Conservation (phyloP, 2,329 filamentous ascomycete species). For the Alternaria dauci region DNA sequence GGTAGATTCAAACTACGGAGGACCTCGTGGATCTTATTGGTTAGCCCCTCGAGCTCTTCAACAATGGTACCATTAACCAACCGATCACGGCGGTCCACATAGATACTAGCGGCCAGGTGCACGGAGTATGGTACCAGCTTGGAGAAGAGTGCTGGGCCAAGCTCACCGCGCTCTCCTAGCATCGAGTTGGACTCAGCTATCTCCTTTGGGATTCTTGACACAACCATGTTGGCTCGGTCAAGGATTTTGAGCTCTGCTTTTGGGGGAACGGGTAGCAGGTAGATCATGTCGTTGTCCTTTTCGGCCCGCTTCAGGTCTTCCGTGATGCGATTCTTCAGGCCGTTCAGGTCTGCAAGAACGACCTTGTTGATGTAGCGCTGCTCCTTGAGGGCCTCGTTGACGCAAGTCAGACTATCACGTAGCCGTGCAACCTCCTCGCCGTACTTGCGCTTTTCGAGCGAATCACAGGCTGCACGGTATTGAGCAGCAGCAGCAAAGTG, state of each 20-base stretch:
- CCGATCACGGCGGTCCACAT: slow-evolving; percentile 89
- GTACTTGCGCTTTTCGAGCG: slow-evolving; percentile 90
- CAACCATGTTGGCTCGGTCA: slow-evolving; percentile 88
- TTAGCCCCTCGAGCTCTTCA: slow-evolving; percentile 82
- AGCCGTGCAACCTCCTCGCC: slow-evolving; percentile 93
- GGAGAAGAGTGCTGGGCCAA: slow-evolving; percentile 85
- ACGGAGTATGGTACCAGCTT: slow-evolving; percentile 96
- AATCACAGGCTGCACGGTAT: slow-evolving; percentile 88
- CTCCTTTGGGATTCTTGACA: slow-evolving; percentile 79
- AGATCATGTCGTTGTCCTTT: slow-evolving; percentile 96
- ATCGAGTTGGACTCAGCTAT: slow-evolving; percentile 81
- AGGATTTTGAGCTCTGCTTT: slow-evolving; percentile 88
- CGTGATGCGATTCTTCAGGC: slow-evolving; percentile 79
- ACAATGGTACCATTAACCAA: slow-evolving; percentile 89
- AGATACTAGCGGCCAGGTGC: slow-evolving; percentile 93
- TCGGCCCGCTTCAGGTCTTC: slow-evolving; percentile 93
- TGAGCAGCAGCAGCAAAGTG: slow-evolving; percentile 97
- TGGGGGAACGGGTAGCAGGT: slow-evolving; percentile 83
- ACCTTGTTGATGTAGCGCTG: slow-evolving; percentile 80
- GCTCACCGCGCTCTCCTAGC: slow-evolving; percentile 79
- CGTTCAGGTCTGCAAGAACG: slow-evolving; percentile 82
- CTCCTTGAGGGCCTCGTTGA: slow-evolving; percentile 87
- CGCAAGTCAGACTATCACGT: slow-evolving; percentile 81
- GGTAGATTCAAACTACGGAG: slow-evolving; percentile 86
- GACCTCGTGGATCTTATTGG: slow-evolving; percentile 78